Evolutionary conservation across 768 basidiomycete genomes (phyloP).

Genomic region (Xerocomellus amylosporus): DNA sequence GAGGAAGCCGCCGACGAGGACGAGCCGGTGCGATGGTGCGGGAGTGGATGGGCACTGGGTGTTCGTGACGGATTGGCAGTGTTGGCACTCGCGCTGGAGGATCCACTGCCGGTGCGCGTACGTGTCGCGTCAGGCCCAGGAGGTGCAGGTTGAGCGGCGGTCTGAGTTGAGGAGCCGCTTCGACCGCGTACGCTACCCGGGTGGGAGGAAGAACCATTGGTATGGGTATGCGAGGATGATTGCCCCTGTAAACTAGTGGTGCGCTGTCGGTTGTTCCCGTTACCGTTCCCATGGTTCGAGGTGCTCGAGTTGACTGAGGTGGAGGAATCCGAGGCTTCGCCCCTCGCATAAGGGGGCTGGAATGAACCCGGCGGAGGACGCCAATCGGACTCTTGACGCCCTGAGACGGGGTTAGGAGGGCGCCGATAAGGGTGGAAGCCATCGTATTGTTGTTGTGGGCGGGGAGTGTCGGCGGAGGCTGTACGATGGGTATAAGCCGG

Average conservation of each 20-base stretch:
- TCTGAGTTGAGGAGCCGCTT: slow-evolving; percentile 33
- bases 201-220: slow-evolving; percentile 30
- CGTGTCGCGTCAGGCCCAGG: slow-evolving; percentile 25
- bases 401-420: slow-evolving; percentile 40
- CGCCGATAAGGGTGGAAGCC: slow-evolving; percentile 85
- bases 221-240: slow-evolving; percentile 42
- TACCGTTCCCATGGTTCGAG: slow-evolving; percentile 30
- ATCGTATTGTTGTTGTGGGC: slow-evolving; percentile 33
- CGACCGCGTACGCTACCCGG: slow-evolving; percentile 37
- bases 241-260: slow-evolving; percentile 76
- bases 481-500: slow-evolving; percentile 41
- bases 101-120: slow-evolving; percentile 31
- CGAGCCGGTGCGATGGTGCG: slow-evolving; percentile 33
- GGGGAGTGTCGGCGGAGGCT: slow-evolving; percentile 28
- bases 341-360: slow-evolving; percentile 76
- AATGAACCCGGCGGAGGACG: slow-evolving; percentile 47
- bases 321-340: slow-evolving; percentile 75
- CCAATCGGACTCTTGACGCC: slow-evolving; percentile 45
- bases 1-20: slow-evolving; percentile 27
- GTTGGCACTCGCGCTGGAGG: slow-evolving; percentile 21
- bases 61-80: slow-evolving; percentile 11
- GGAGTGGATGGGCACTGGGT: slow-evolving; percentile 25
- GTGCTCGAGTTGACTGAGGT: slow-evolving; percentile 70
- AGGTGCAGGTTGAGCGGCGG: slow-evolving; percentile 26
- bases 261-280: slow-evolving; percentile 47